A percentile compares a stretch with the other conserved stretches of the same genome.
Conservation (phyloP, 2,329 filamentous ascomycete genomes). For the Xylaria sp. region DNA sequence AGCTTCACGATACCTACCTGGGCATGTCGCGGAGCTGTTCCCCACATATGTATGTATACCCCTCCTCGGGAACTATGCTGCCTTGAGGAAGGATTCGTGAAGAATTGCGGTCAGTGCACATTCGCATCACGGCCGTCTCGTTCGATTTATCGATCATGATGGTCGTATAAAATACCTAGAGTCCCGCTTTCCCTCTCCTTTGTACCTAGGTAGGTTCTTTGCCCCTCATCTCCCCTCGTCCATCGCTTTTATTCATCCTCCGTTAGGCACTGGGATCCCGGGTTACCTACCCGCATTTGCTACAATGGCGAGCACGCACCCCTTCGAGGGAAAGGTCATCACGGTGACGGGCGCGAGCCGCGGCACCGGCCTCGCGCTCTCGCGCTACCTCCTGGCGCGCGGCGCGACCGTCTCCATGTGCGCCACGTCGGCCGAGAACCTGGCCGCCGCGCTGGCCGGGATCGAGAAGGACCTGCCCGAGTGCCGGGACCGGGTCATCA, state of each 20-base stretch:
- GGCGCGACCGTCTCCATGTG: slow-evolving; percentile 38
- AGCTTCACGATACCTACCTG: too few relatives aligned
- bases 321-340: slow-evolving; percentile 14
- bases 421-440: slow-evolving; percentile 32
- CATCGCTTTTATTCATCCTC: background rate
- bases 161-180: too few relatives aligned
- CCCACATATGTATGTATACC: too few relatives aligned
- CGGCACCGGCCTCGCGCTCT: slow-evolving; percentile 14
- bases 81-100: too few relatives aligned
- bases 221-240: too few relatives aligned
- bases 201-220: too few relatives aligned
- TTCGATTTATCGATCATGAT: too few relatives aligned
- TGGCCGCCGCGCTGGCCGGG: slow-evolving; percentile 29
- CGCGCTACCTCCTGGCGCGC: slow-evolving; percentile 20
- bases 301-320: background rate
- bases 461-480: slow-evolving; percentile 30
- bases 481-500: background rate
- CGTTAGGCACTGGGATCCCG: background rate
- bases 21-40: too few relatives aligned
- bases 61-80: too few relatives aligned
- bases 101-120: too few relatives aligned
- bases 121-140: too few relatives aligned
- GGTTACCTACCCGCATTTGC: background rate
- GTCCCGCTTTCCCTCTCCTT: too few relatives aligned
- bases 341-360: slow-evolving; percentile 13